Conservation (phyloP, 2,329 filamentous ascomycete genomes). For the Alternaria brassicicola region DNA sequence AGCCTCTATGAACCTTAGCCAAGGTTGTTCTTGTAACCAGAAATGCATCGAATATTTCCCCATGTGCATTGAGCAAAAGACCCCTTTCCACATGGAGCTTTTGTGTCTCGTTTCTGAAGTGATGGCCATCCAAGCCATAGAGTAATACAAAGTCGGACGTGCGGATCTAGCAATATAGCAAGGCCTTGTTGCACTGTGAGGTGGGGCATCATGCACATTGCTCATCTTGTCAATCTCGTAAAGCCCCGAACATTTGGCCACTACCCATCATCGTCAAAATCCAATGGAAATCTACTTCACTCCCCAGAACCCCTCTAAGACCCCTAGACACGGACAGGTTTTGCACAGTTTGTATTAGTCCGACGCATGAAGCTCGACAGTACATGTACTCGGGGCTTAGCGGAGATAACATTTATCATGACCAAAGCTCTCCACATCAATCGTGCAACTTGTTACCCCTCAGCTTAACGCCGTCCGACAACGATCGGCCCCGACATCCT, state of each 20-base stretch:
- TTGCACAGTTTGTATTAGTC: not conserved
- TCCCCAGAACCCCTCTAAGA: not conserved
- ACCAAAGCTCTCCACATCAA: constrained; percentile 1
- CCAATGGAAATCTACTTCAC: not conserved
- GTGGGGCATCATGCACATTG: not conserved
- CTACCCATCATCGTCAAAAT: not conserved
- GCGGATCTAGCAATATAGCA: not conserved
- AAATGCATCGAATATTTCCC: not conserved
- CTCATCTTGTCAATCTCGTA: not conserved
- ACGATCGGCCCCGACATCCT: not conserved
- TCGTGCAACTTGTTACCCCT: constrained; percentile 4
- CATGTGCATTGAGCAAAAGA: not conserved
- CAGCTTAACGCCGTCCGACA: constrained; percentile 13
- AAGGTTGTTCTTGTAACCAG: not conserved
- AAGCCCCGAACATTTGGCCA: not conserved
- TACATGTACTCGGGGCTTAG: constrained; percentile 1
- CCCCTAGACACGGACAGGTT: not conserved
- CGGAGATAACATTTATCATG: constrained; percentile 5
- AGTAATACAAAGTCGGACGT: not conserved
- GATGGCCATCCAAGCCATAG: not conserved
- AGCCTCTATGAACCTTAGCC: not conserved
- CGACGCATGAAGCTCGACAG: not conserved
- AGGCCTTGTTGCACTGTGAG: not conserved
- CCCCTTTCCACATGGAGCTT: not conserved
- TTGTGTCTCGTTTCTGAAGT: not conserved